phyloP scores from a whole-genome alignment of 23 red algal genomes.

The Agarophyton chilense region DNA sequence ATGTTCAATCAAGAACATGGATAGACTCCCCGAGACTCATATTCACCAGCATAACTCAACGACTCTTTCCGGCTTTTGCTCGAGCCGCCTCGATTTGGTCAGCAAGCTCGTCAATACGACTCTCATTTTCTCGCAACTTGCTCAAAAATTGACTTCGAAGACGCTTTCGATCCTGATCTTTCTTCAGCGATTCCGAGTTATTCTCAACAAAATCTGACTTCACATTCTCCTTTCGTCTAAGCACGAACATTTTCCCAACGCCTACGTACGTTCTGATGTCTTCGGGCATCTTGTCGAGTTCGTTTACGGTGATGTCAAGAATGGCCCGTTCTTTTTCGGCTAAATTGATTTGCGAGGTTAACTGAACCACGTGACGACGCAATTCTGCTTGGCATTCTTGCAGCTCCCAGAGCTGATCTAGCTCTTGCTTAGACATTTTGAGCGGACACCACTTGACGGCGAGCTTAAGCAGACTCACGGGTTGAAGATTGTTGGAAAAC shows the following conservation, averaged over 20 bases:
- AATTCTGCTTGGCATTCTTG: conserved; percentile 53
- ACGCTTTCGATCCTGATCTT: conserved; percentile 44
- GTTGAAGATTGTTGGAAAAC: too few species aligned
- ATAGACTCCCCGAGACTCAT: not conserved
- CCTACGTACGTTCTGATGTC: conserved; percentile 30
- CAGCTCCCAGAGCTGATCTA: conserved; percentile 72
- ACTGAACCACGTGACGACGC: conserved; percentile 63
- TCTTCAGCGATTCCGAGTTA: conserved; percentile 34
- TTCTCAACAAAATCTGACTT: conserved; percentile 17
- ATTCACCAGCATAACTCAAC: not conserved
- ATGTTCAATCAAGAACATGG: not conserved
- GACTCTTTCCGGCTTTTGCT: conserved; percentile 18
- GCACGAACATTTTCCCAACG: conserved; percentile 68
- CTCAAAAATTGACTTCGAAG: conserved; percentile 63
- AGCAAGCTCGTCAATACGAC: conserved; percentile 60
- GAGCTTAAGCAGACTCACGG: too few species aligned
- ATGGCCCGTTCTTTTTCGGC: conserved; percentile 59
- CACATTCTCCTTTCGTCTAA: conserved; percentile 37
- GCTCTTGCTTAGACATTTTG: conserved; percentile 65
- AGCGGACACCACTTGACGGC: too few species aligned
- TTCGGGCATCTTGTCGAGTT: conserved; percentile 56
- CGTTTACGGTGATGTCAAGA: conserved; percentile 55
- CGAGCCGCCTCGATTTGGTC: conserved; percentile 59
- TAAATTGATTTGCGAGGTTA: conserved; percentile 48
- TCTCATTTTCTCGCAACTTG: conserved; percentile 60